Percentiles rank a stretch among this genome's conserved stretches.
These are phyloP conservation scores for Apiospora pterosperma DNA, from an alignment of 2,329 filamentous ascomycete species.

Conservation along the genomic window DNA sequence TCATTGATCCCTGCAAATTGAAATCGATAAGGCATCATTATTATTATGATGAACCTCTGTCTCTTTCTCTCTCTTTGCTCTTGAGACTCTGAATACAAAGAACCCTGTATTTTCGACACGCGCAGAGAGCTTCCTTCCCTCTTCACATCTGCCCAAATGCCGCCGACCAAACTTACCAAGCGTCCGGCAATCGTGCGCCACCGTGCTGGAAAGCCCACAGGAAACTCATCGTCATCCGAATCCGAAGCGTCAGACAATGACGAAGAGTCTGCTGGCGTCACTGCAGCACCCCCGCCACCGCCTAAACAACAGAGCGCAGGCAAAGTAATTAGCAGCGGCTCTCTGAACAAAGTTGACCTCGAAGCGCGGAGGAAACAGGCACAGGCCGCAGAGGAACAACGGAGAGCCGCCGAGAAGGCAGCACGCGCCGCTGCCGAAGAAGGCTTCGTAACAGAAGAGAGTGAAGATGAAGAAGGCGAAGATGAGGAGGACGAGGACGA, in stretches of 20 bases:
- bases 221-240: conserved; percentile 48
- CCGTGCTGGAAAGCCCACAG: conserved; percentile 75
- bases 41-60: background rate
- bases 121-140: background rate
- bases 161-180: conserved; percentile 31
- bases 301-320: conserved; percentile 56
- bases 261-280: conserved; percentile 22
- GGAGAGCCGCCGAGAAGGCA: conserved; percentile 45
- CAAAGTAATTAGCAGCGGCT: conserved; percentile 48
- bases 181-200: conserved; percentile 50
- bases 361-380: conserved; percentile 42
- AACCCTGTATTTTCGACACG: background rate
- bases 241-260: conserved; percentile 41
- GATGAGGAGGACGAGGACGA: conserved; percentile 29
- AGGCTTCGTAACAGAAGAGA: conserved; percentile 59
- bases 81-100: background rate
- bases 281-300: conserved; percentile 42
- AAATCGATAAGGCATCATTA: conserved; percentile 2
- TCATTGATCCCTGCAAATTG: background rate
- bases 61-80: background rate
- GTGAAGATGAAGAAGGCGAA: conserved; percentile 33
- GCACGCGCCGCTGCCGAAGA: conserved; percentile 54
- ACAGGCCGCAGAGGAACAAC: conserved; percentile 43
- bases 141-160: conserved; percentile 37
- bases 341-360: conserved; percentile 49